A percentile compares a stretch with the other conserved stretches of the same genome.
phyloP scores from a whole-genome alignment of 768 basidiomycete genomes.

The Coprinopsis strossmayeri region DNA sequence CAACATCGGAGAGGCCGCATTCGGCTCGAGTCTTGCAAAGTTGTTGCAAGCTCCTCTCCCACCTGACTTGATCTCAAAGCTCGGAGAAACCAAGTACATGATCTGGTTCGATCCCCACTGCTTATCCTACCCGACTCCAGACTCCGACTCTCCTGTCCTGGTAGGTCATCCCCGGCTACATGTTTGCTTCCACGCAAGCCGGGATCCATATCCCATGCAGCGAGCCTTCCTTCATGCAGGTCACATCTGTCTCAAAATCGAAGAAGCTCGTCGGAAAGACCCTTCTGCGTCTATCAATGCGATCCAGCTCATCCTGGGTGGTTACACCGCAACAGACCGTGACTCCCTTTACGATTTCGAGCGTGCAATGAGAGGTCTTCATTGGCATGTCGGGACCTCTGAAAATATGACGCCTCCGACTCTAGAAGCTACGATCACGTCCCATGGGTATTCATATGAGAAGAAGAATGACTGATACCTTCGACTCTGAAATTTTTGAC shows the following conservation, averaged over 20 bases:
- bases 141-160: not conserved
- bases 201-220: constrained; percentile 40
- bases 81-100: constrained; percentile 44
- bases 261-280: not conserved
- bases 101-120: constrained; percentile 40
- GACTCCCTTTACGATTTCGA: not conserved
- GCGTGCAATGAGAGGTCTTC: not conserved
- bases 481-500: not conserved
- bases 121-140: constrained; percentile 8
- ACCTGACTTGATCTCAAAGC: constrained; percentile 22
- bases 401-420: not conserved
- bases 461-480: constrained; percentile 5
- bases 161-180: constrained; percentile 24
- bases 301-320: not conserved
- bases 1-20: constrained; percentile 37
- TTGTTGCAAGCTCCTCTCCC: constrained; percentile 24
- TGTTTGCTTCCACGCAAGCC: constrained; percentile 46
- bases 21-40: constrained; percentile 41
- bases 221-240: constrained; percentile 48
- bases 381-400: not conserved
- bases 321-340: not conserved
- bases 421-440: not conserved
- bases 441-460: constrained; percentile 5
- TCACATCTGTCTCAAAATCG: not conserved
- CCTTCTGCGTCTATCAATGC: not conserved